phyloP scores from a whole-genome alignment of 164 flowering plant genomes.

The Litsea cubeba region DNA sequence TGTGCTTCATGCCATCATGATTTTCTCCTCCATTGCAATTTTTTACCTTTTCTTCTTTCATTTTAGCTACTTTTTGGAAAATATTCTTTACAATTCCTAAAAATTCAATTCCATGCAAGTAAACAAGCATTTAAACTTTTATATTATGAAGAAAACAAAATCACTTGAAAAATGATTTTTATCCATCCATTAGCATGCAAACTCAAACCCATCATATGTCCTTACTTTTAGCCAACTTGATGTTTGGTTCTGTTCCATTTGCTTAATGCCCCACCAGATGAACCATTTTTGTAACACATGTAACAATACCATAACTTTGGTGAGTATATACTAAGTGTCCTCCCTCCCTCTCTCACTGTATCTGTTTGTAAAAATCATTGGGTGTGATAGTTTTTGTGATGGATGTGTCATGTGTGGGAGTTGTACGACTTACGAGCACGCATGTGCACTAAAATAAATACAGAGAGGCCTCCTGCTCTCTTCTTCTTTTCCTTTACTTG shows the following conservation, averaged over 20 bases:
- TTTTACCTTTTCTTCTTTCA: no score
- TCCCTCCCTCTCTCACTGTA: slow-evolving; percentile 2
- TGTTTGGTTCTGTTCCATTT: no score
- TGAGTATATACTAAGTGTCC: neutral
- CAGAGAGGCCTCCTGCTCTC: slow-evolving; percentile 7
- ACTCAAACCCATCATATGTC: no score
- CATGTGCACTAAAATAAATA: slow-evolving; percentile 15
- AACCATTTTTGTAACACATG: neutral
- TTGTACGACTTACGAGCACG: slow-evolving; percentile 7
- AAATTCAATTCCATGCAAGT: no score
- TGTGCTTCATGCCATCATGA: neutral
- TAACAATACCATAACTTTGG: neutral
- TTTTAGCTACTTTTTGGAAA: no score
- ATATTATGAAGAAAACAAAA: no score
- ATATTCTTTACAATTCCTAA: no score
- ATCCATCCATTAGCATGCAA: no score
- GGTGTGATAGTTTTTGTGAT: slow-evolving; percentile 7
- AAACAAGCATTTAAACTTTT: no score
- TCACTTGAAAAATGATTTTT: no score
- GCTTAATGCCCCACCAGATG: neutral
- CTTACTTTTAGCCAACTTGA: no score
- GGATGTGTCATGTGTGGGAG: neutral
- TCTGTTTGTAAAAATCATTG: slow-evolving; percentile 7
- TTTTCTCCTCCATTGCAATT: no score
- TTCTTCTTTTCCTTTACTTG: slow-evolving; percentile 9